These are phyloP conservation scores for Penicillium lagena DNA, from an alignment of 495 filamentous ascomycete genomes.

Conservation along the genomic window DNA sequence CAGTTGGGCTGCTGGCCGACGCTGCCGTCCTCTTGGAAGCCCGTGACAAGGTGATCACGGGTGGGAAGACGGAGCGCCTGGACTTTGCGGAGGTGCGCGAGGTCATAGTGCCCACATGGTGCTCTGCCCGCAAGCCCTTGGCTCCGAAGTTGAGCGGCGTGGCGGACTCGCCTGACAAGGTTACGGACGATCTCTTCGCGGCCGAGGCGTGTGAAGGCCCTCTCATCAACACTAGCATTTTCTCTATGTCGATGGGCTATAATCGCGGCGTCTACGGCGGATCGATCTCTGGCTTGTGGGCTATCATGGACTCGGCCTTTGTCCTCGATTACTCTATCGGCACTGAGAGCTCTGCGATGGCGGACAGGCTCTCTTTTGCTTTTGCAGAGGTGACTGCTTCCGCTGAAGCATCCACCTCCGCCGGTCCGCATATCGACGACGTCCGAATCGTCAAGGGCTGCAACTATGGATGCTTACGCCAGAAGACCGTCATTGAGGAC, in stretches of 20 bases:
- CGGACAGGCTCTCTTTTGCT: constrained; percentile 6
- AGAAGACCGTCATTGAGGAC: constrained; percentile 7
- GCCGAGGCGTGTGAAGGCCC: constrained; percentile 2
- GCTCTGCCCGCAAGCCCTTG: constrained; percentile 2
- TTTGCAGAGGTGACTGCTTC: constrained; percentile 7
- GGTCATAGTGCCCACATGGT: not conserved
- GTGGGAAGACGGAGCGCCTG: not conserved
- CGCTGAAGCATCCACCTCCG: constrained; percentile 5
- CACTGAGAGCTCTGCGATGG: constrained; percentile 3
- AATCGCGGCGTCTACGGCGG: constrained; percentile 6
- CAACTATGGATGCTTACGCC: constrained; percentile 5
- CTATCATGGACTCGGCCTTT: constrained; percentile 8
- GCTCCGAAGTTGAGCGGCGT: constrained; percentile 7
- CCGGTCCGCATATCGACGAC: constrained; percentile 6
- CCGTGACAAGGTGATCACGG: constrained; percentile 3
- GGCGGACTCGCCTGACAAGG: constrained; percentile 3
- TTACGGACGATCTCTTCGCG: not conserved
- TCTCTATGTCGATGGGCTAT: constrained; percentile 4
- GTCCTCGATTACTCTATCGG: constrained; percentile 6
- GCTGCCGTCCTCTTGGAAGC: constrained; percentile 2
- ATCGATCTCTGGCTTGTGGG: constrained; percentile 6
- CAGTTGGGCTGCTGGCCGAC: constrained; percentile 5
- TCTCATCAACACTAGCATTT: constrained; percentile 4
- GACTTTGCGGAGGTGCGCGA: constrained; percentile 7
- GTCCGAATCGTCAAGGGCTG: constrained; percentile 6